Conservation (phyloP, 1,284 basidiomycete species). For the Inonotus hispidus region DNA sequence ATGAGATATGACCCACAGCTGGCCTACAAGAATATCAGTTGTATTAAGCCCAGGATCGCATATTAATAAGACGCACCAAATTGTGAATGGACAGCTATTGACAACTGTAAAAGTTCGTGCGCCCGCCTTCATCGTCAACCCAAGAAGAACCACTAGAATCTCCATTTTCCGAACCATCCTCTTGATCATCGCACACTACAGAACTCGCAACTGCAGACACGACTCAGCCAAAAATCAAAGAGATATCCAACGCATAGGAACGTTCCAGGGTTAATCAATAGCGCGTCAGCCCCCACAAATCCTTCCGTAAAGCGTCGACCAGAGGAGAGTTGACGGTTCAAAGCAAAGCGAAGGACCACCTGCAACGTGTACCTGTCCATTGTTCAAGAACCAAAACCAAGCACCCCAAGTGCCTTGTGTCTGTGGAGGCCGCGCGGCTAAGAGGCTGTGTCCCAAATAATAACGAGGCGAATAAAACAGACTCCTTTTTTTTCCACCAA, state of each 20-base stretch:
- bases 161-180: not conserved
- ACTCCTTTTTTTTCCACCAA: not conserved
- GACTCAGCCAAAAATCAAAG: no score
- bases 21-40: constrained; percentile 15
- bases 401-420: not conserved
- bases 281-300: no score
- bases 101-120: constrained; percentile 37
- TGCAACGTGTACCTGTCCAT: not conserved
- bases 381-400: not conserved
- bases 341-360: not conserved
- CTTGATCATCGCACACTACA: not conserved
- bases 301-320: no score
- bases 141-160: not conserved
- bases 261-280: no score
- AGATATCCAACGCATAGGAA: no score
- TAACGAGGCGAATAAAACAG: no score
- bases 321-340: no score
- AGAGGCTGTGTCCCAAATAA: not conserved
- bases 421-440: not conserved
- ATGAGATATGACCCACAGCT: constrained; percentile 10
- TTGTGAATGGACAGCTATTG: constrained; percentile 23
- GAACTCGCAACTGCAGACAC: no score
- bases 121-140: not conserved
- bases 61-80: constrained; percentile 29
- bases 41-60: not conserved